Evolutionary conservation across 208 protist genomes (phyloP), one percentile per base, ranked within the genome.

Genomic region (Leishmania arabica): DNA sequence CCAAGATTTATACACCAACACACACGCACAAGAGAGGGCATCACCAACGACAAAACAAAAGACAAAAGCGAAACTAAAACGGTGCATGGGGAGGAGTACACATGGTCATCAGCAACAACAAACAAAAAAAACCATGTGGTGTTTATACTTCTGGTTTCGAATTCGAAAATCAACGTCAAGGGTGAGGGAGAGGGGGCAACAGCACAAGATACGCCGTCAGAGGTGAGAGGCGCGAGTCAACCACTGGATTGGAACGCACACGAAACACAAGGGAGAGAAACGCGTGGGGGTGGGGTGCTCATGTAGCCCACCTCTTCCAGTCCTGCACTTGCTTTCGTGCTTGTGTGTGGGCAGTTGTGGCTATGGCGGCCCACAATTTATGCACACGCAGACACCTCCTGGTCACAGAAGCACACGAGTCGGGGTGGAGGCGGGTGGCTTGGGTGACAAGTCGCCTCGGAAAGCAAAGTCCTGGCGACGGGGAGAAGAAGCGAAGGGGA

Each of bases 11-110:
- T 15, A 69, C 34, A 45, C 64, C 45, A 21, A 47, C 34, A 40
- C 65, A 70, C 34, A 31, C 19, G 34, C 19, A 34, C 65, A 70
- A 27, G 8, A 51, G 4, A 76, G 45, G 45, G 45, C 19, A n/a
- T 58, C 24, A 45, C 51, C 45, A 75, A 49, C 47, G 24, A 62
- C 24, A 76, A 49, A 2, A 37, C 37, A 37, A 40, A 42, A 76
- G 53, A 82, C n/a, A 75, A 72, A 27, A 86, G 54, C 54, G 19
- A 24, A 58, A n/a, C 17, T 27, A 27, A 58, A 58, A 58, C 17
- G 19, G 54, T 58, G 54, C 54, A 58, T 15, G 24, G 54, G 8
- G 54, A 24, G 8, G 27, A 6, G 45, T 49, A 11, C 8, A 49
- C 45, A 49, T 13, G 45, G 42, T 7, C 6, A 45, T 45, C 42